A percentile compares a stretch with the other conserved stretches of the same genome.
phyloP scores from a whole-genome alignment of 2,329 filamentous ascomycete species.

The Curvularia lunata region DNA sequence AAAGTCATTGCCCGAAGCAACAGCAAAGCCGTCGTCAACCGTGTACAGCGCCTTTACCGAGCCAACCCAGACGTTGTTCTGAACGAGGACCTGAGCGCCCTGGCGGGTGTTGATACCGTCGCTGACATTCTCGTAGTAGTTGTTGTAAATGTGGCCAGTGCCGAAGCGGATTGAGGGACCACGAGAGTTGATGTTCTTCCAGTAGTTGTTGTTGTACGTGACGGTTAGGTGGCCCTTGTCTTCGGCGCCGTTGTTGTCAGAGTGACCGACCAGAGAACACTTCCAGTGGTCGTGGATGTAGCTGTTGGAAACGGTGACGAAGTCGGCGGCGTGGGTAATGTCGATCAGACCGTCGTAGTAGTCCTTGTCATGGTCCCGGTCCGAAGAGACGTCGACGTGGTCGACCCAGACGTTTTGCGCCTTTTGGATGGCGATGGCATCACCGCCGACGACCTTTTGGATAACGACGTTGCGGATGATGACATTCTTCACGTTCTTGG shows the following conservation, averaged over 20 bases:
- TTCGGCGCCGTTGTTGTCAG: constrained; percentile 62
- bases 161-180: constrained; percentile 70
- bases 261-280: constrained; percentile 64
- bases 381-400: constrained; percentile 69
- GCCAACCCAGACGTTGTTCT: constrained; percentile 50
- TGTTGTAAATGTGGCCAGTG: constrained; percentile 67
- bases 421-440: constrained; percentile 59
- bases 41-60: constrained; percentile 46
- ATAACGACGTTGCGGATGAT: constrained; percentile 65
- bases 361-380: constrained; percentile 68
- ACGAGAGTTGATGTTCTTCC: constrained; percentile 68
- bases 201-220: constrained; percentile 72
- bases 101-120: constrained; percentile 53
- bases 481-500: constrained; percentile 60
- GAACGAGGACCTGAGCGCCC: constrained; percentile 53
- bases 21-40: constrained; percentile 46
- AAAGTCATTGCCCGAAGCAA: constrained; percentile 49
- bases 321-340: constrained; percentile 68
- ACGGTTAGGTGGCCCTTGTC: constrained; percentile 68
- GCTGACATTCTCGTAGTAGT: constrained; percentile 49
- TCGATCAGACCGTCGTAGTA: constrained; percentile 73
- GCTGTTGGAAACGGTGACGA: constrained; percentile 62
- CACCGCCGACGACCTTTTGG: constrained; percentile 57
- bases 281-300: constrained; percentile 67
- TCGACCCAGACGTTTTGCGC: constrained; percentile 68